Evolutionary conservation across 2,329 filamentous ascomycete genomes (phyloP).

Genomic region (Epichloe bromicola): DNA sequence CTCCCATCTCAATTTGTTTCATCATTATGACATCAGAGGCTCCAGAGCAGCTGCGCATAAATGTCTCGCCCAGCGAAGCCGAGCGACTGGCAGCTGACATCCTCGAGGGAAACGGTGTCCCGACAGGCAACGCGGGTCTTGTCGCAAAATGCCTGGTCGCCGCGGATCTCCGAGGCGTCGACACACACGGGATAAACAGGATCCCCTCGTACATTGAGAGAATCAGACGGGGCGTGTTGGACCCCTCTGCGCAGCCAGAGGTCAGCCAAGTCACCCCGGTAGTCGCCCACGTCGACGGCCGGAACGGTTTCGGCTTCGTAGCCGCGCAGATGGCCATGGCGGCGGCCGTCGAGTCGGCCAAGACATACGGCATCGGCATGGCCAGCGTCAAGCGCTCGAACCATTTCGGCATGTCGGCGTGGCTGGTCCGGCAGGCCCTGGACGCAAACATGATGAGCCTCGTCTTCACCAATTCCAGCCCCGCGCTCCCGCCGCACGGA

Average conservation of each 20-base stretch:
- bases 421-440: slow-evolving; percentile 65
- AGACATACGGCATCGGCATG: slow-evolving; percentile 58
- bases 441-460: slow-evolving; percentile 58
- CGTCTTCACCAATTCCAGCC: slow-evolving; percentile 60
- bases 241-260: slow-evolving; percentile 44
- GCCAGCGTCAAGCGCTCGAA: slow-evolving; percentile 64
- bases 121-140: slow-evolving; percentile 42
- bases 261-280: slow-evolving; percentile 54
- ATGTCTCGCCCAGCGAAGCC: slow-evolving; percentile 23
- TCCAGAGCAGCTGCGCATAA: neutral
- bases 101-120: slow-evolving; percentile 48
- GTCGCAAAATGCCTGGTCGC: slow-evolving; percentile 57
- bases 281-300: slow-evolving; percentile 53
- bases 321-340: slow-evolving; percentile 54
- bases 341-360: slow-evolving; percentile 53
- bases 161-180: slow-evolving; percentile 66
- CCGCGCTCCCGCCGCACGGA: slow-evolving; percentile 59
- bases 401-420: slow-evolving; percentile 74
- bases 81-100: slow-evolving; percentile 38
- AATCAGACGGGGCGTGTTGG: slow-evolving; percentile 55
- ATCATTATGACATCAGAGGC: neutral
- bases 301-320: slow-evolving; percentile 66
- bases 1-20: neutral
- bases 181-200: slow-evolving; percentile 65
- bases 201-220: slow-evolving; percentile 67